These are phyloP conservation scores for Coprinopsis sp. DNA, from an alignment of 768 basidiomycete genomes.

Conservation along the genomic window DNA sequence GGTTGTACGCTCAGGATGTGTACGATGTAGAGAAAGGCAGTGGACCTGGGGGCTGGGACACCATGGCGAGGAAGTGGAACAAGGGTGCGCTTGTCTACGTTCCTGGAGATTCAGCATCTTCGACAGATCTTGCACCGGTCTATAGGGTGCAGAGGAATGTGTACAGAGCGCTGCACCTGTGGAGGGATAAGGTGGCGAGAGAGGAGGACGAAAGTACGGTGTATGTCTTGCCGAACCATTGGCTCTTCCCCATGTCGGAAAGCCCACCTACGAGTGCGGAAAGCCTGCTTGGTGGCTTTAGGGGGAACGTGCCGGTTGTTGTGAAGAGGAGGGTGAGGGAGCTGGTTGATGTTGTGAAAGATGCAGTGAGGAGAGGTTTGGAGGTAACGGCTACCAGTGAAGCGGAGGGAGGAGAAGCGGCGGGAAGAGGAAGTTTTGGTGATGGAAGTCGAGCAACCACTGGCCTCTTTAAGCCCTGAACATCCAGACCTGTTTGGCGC, in stretches of 20 bases:
- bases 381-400: constrained; percentile 3
- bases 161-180: constrained; percentile 69
- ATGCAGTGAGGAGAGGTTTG: constrained; percentile 36
- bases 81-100: constrained; percentile 40
- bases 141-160: constrained; percentile 49
- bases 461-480: too few species aligned
- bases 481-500: too few species aligned
- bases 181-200: constrained; percentile 77
- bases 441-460: constrained; percentile 20
- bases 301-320: constrained; percentile 46
- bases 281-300: constrained; percentile 53
- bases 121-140: constrained; percentile 28
- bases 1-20: constrained; percentile 60
- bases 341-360: constrained; percentile 56
- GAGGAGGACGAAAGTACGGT: constrained; percentile 84
- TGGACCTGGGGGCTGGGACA: constrained; percentile 74
- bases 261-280: constrained; percentile 62
- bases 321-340: constrained; percentile 60
- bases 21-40: constrained; percentile 65
- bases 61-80: constrained; percentile 79
- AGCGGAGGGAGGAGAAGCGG: constrained; percentile 2
- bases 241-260: constrained; percentile 70
- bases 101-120: constrained; percentile 23
- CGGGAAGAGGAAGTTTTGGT: constrained; percentile 13
- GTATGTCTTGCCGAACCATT: constrained; percentile 73